phyloP scores from a whole-genome alignment of 768 basidiomycete species.

The Termitomyces bulborhizus region DNA sequence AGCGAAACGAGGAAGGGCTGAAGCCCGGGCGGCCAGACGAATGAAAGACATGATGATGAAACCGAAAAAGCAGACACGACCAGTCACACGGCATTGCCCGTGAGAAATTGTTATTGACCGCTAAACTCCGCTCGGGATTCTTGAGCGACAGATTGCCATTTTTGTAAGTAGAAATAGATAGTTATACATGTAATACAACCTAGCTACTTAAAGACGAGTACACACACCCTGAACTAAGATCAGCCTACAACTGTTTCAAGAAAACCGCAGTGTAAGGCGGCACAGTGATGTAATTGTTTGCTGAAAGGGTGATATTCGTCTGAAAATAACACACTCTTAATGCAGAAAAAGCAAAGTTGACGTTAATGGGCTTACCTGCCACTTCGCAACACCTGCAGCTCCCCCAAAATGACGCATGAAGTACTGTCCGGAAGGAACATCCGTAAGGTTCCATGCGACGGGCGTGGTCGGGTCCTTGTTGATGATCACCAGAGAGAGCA shows the following conservation, averaged over 20 bases:
- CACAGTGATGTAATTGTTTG: conserved; percentile 26
- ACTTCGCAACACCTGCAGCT: conserved; percentile 45
- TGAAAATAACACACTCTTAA: conserved; percentile 1
- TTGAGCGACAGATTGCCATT: no score
- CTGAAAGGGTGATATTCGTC: conserved; percentile 26
- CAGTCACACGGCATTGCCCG: conserved; percentile 11
- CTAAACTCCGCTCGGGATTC: no score
- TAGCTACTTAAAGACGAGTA: neutral
- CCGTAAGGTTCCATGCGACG: conserved; percentile 33
- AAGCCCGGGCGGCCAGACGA: conserved; percentile 42
- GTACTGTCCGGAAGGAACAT: conserved; percentile 42
- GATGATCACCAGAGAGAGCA: conserved; percentile 39
- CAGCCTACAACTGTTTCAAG: conserved; percentile 17
- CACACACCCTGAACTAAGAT: neutral
- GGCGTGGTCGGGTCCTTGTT: conserved; percentile 42
- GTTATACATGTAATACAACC: neutral
- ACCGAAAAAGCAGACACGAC: neutral
- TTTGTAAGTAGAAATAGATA: no score
- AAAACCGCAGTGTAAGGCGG: conserved; percentile 26
- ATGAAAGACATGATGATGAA: conserved; percentile 45
- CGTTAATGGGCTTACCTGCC: conserved; percentile 33
- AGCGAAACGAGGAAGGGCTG: conserved; percentile 34
- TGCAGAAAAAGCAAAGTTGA: neutral
- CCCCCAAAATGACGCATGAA: conserved; percentile 54
- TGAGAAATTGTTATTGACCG: neutral